phyloP scores from a whole-genome alignment of 768 basidiomycete species.

The Tubosaeta sp. region DNA sequence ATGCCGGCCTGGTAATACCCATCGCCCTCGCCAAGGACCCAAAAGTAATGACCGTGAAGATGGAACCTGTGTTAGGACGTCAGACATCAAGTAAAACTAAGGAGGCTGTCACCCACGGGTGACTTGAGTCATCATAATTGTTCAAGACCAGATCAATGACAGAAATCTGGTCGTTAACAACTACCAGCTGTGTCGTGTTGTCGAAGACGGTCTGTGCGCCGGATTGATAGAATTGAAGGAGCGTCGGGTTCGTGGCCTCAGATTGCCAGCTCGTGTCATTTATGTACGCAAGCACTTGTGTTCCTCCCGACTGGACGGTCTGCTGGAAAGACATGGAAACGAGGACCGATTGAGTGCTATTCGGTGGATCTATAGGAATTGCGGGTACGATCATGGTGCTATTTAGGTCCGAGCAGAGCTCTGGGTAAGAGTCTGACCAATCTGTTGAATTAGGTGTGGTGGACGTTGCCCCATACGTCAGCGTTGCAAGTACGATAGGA shows the following conservation, averaged over 20 bases:
- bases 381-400: conserved; percentile 28
- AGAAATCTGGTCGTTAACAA: conserved; percentile 24
- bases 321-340: conserved; percentile 26
- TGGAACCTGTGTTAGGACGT: conserved; percentile 27
- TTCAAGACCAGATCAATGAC: conserved; percentile 23
- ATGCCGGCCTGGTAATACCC: conserved; percentile 30
- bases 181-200: conserved; percentile 19
- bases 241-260: conserved; percentile 24
- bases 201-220: conserved; percentile 27
- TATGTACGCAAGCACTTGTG: conserved; percentile 21
- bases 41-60: conserved; percentile 36
- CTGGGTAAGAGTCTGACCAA: conserved; percentile 26
- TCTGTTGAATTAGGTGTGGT: conserved; percentile 23
- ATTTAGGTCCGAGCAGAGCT: conserved; percentile 24
- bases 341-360: conserved; percentile 16
- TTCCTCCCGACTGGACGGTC: conserved; percentile 23
- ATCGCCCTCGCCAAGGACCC: conserved; percentile 33
- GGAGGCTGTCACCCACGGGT: conserved; percentile 20
- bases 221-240: conserved; percentile 22
- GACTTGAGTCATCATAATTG: conserved; percentile 28
- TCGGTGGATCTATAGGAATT: conserved; percentile 25
- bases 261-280: conserved; percentile 28
- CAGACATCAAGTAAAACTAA: background rate
- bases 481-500: conserved; percentile 26
- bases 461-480: conserved; percentile 24